Base-by-base conservation (phyloP, 495 filamentous ascomycete species). In the Pyronema omphalodes region DNA sequence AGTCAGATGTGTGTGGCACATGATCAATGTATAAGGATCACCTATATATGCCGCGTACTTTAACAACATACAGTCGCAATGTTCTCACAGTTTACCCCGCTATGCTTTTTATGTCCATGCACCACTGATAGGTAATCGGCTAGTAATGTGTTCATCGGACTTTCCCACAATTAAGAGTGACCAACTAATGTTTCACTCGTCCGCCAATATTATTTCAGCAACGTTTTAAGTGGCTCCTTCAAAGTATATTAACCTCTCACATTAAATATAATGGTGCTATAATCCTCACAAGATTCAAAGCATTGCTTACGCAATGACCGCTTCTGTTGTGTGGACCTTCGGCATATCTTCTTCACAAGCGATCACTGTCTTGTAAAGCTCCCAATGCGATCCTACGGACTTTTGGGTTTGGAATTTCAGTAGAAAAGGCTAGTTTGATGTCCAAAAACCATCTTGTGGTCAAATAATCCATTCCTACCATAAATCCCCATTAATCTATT, bases 321-420 rank as follows among this genome's bases (percentile, higher is more conserved):
- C 67, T n/a, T 57, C 58, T 4, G 59, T 67, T 40, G 7, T 55
- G 33, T 67, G 58, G 40, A 59, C 64, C 4, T 55, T 60, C 15
- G 65, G 65, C 3, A 53, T 44, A 9, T 51, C 52, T 1, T 64
- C 64, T 64, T 49, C 17, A n/a, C 58, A 67, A 37, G 44, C 18
- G 19, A 64, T 66, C 19, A 15, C 52, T 15, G 61, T 61, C 8
- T 53, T 44, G 34, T 67, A 57, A 5, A 33, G 9, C 37, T 59
- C 56, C n/a, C 58, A 23, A 17, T 33, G 61, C 7, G 55, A 47
- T 15, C 23, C 29, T 1, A 57, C 12, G 19, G 58, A 58, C 11
- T 67, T 62, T 43, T 61, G 67, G 40, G 59, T 52, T 5, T 67
- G 65, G 65, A 44, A 3, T 6, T 67, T 67, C 40, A 62, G 61